Conservation (phyloP, 2,329 filamentous ascomycete species). For the Lasiodiplodia theobromae region DNA sequence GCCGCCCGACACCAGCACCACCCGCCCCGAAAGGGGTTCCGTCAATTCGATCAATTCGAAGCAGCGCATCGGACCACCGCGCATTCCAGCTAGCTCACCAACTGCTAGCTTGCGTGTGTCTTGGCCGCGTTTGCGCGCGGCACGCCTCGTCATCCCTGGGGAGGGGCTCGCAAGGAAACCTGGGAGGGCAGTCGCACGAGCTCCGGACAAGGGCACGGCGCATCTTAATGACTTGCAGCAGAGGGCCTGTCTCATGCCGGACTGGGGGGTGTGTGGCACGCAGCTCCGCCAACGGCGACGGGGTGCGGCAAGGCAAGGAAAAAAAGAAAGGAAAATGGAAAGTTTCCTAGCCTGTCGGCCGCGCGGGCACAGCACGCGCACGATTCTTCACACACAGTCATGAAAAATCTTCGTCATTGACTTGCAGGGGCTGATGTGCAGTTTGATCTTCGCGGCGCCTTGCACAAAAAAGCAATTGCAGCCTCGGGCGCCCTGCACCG, state of each 20-base stretch:
- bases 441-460: conserved; percentile 24
- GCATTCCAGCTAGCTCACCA: conserved; percentile 27
- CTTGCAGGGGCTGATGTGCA: conserved; percentile 26
- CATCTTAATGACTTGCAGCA: conserved; percentile 30
- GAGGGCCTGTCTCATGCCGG: conserved; percentile 23
- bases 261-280: background rate
- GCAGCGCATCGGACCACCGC: conserved; percentile 28
- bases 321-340: conserved; percentile 14
- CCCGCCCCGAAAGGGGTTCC: conserved; percentile 18
- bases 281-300: conserved; percentile 17
- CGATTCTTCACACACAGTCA: conserved; percentile 9
- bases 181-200: conserved; percentile 28
- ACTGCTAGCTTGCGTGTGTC: conserved; percentile 17
- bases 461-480: conserved; percentile 20
- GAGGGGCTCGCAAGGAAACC: conserved; percentile 15
- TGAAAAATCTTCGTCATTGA: conserved; percentile 18
- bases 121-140: conserved; percentile 25
- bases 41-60: conserved; percentile 26
- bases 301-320: conserved; percentile 3
- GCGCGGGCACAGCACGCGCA: conserved; percentile 10
- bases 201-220: conserved; percentile 26
- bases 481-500: conserved; percentile 12
- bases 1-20: background rate
- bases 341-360: conserved; percentile 12
- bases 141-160: conserved; percentile 27